phyloP scores from a whole-genome alignment of 495 filamentous ascomycete genomes.

The Daldinia concentrica region DNA sequence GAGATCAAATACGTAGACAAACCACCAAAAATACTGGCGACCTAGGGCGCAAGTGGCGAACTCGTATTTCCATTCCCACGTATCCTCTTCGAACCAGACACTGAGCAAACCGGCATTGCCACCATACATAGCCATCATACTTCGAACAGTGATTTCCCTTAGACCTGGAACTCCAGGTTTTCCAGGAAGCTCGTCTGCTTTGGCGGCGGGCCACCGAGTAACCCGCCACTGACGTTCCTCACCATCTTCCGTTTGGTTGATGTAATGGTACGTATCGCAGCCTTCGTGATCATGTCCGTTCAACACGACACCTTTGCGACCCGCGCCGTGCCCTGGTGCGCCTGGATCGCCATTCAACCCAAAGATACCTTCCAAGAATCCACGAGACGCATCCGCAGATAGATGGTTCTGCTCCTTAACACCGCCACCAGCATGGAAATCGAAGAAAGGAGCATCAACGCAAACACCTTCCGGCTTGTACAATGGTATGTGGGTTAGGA shows the following conservation, averaged over 20 bases:
- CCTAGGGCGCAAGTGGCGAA: constrained; percentile 80
- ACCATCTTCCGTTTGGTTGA: constrained; percentile 59
- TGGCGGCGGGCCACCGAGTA: constrained; percentile 52
- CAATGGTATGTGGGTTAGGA: constrained; percentile 91
- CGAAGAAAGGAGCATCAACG: constrained; percentile 82
- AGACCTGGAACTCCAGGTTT: constrained; percentile 62
- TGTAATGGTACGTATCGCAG: constrained; percentile 86
- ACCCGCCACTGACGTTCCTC: constrained; percentile 59
- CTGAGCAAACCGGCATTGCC: constrained; percentile 89
- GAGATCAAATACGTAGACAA: constrained; percentile 76
- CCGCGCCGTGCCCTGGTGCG: constrained; percentile 64
- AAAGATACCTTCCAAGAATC: constrained; percentile 80
- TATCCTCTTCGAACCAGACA: constrained; percentile 81
- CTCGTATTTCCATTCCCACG: constrained; percentile 81
- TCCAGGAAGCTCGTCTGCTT: constrained; percentile 44
- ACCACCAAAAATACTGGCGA: constrained; percentile 94
- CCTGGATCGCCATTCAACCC: constrained; percentile 71
- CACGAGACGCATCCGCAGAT: constrained; percentile 68
- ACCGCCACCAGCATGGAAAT: constrained; percentile 74
- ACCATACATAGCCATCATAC: constrained; percentile 96
- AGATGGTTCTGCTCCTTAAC: constrained; percentile 94
- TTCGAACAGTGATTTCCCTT: constrained; percentile 92
- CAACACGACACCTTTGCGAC: constrained; percentile 73
- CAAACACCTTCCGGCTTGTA: constrained; percentile 86
- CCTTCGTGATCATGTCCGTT: constrained; percentile 96